Base-by-base conservation (phyloP, 75 land plant genomes). In the Pinus albicaulis region DNA sequence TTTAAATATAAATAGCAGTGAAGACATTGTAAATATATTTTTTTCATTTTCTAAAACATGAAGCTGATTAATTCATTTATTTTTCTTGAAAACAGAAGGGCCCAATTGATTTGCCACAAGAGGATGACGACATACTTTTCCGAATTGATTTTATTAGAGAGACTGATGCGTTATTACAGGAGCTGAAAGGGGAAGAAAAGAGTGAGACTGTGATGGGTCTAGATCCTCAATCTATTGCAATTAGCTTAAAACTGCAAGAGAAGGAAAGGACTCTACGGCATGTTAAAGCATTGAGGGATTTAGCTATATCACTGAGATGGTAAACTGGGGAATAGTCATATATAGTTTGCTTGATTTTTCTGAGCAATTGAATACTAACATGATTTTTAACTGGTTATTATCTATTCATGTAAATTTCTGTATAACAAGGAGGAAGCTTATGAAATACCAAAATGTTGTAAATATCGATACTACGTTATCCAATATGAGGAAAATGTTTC, bases 81-180 rank as follows among this genome's bases (percentile, higher is more conserved):
- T 38, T 5, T 20, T 23, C 71, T 36, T 41, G 52, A 22, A 41
- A 68, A 68, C 12, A 68, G 2, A 68, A 68, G 71, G 71, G 48
- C 5, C 71, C 71, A 10, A 77, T 95, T 4, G 83, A 79, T 23
- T 77, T 83, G 26, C 87, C 90, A 12, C 81, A 78, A 16, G 92
- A 86, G 72, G 89, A 77, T 61, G 95, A 95, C 77, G 89, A 91
- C 55, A 25, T 79, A 15, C 83, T 98, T 15, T 75, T 98, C 38
- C 90, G 99, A 61, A 80, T 88, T 55, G 99, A 98, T 80, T 98
- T 98, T 81, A 87, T 98, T 44, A 83, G 98, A 77, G 99, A 98
- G 76, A 93, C 91, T 4, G 87, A 95, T 76, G 81, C 76, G 24
- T 77, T 98, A 68, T 86, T 98, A 22, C 72, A 80, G 76, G 98